Conservation (phyloP, 2,329 filamentous ascomycete species). For the Epichloe elymi region DNA sequence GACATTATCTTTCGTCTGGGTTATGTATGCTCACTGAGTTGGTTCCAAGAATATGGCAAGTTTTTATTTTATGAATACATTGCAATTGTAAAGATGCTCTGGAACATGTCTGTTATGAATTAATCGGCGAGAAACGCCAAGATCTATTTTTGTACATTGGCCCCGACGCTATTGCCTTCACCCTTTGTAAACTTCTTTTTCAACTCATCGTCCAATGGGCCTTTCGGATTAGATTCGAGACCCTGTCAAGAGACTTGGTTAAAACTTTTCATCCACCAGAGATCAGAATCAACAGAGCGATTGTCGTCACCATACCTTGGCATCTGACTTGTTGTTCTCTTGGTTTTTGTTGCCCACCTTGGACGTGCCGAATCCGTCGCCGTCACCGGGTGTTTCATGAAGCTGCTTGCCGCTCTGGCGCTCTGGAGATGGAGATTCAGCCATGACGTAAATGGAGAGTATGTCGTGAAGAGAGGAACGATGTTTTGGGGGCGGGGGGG, state of each 20-base stretch:
- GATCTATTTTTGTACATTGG: conserved; percentile 2
- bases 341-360: conserved; percentile 40
- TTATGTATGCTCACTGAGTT: not conserved
- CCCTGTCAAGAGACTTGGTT: conserved; percentile 19
- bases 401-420: conserved; percentile 52
- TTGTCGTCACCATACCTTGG: conserved; percentile 28
- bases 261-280: not conserved
- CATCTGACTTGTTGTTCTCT: conserved; percentile 37
- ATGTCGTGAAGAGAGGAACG: not conserved
- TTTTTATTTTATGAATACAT: not conserved
- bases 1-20: not conserved
- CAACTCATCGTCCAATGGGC: conserved; percentile 46
- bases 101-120: too few relatives aligned
- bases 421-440: conserved; percentile 66
- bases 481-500: too few relatives aligned
- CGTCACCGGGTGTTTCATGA: conserved; percentile 39
- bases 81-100: not conserved
- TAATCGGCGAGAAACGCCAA: too few relatives aligned
- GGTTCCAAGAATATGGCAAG: too few relatives aligned
- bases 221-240: conserved; percentile 53
- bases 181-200: conserved; percentile 48
- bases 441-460: conserved; percentile 42
- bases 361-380: conserved; percentile 45
- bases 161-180: conserved; percentile 6
- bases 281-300: not conserved